A percentile compares a stretch with the other conserved stretches of the same genome.
Conservation (phyloP, 768 basidiomycete genomes). For the Pisolithus albus region DNA sequence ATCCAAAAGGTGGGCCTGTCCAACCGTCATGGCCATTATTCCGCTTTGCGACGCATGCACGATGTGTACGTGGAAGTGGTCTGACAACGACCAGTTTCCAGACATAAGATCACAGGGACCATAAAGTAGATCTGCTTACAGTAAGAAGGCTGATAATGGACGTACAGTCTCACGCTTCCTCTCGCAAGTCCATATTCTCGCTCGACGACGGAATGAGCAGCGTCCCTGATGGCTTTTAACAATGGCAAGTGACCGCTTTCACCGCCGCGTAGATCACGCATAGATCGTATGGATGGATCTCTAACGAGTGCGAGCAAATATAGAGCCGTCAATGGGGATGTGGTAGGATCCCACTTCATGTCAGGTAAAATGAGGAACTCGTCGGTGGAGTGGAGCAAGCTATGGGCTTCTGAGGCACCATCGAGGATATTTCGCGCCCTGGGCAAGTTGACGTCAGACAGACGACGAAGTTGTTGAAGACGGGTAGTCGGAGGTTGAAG, state of each 20-base stretch:
- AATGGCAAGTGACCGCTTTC: constrained; percentile 52
- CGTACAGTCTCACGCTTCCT: constrained; percentile 66
- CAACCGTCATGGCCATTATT: constrained; percentile 67
- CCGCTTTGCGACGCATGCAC: constrained; percentile 64
- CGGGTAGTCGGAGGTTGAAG: background rate
- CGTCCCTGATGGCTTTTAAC: constrained; percentile 55
- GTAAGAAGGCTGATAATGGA: constrained; percentile 96
- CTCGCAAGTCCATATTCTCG: constrained; percentile 59
- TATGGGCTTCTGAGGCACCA: constrained; percentile 67
- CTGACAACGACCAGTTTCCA: constrained; percentile 33
- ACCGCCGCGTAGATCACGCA: constrained; percentile 62
- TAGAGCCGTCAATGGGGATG: constrained; percentile 51
- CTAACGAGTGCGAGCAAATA: constrained; percentile 80
- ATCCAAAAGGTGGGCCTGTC: constrained; percentile 90
- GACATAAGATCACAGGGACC: background rate
- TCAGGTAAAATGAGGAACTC: constrained; percentile 84
- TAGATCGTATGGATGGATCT: constrained; percentile 52
- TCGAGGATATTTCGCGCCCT: constrained; percentile 86
- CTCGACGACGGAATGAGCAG: constrained; percentile 46
- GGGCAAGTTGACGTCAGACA: background rate
- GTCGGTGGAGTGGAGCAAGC: constrained; percentile 57
- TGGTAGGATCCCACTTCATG: constrained; percentile 92
- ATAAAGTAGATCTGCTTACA: constrained; percentile 45
- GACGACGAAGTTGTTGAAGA: background rate
- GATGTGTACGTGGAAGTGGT: constrained; percentile 93